Percentiles rank a stretch among this genome's conserved stretches.
These are phyloP conservation scores for Aspergillus fructus DNA, from an alignment of 2,329 filamentous ascomycete species.

Conservation along the genomic window DNA sequence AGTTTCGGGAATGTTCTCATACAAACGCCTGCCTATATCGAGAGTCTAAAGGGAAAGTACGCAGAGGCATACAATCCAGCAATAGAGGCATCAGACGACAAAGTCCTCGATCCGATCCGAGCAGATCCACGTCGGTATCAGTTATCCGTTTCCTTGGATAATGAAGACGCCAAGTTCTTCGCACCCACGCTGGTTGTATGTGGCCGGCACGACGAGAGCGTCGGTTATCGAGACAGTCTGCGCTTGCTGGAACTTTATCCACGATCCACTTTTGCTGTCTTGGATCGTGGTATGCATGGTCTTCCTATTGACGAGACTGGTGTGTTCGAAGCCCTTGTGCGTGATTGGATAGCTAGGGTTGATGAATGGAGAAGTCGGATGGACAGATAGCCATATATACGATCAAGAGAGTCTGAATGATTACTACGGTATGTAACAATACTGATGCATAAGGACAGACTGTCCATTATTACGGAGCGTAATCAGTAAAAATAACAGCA, in stretches of 20 bases:
- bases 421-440: no score
- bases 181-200: constrained; percentile 30
- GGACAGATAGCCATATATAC: neutral
- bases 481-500: no score
- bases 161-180: constrained; percentile 20
- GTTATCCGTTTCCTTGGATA: constrained; percentile 21
- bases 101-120: constrained; percentile 26
- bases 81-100: constrained; percentile 17
- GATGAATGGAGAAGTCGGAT: constrained; percentile 21
- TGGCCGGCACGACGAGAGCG: constrained; percentile 27
- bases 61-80: constrained; percentile 18
- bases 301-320: constrained; percentile 28
- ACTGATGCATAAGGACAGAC: no score
- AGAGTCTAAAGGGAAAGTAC: constrained; percentile 23
- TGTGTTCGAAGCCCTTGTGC: constrained; percentile 29
- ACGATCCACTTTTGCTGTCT: constrained; percentile 24
- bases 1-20: constrained; percentile 25
- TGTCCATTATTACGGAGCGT: no score
- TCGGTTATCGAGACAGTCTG: constrained; percentile 31
- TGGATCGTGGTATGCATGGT: constrained; percentile 28
- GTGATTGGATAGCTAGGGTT: constrained; percentile 27
- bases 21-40: constrained; percentile 28
- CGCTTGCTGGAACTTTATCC: constrained; percentile 29
- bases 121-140: constrained; percentile 26
- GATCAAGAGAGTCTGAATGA: no score